Percentiles rank a stretch among this genome's conserved stretches.
Evolutionary conservation across 768 basidiomycete species (phyloP).

Genomic region (Tremella yokohamensis): DNA sequence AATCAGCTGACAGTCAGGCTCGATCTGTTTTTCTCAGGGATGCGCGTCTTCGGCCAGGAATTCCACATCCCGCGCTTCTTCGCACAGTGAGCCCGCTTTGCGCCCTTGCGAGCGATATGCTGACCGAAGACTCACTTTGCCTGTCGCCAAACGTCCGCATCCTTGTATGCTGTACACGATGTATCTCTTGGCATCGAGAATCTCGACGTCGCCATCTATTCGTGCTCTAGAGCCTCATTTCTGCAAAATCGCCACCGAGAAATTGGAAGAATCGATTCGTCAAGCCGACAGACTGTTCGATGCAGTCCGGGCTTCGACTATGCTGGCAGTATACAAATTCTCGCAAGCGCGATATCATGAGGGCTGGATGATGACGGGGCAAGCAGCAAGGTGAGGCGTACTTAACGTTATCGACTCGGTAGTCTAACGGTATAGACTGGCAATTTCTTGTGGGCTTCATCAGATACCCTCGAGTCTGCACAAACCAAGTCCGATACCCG

Average conservation of each 20-base stretch:
- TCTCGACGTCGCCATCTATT: slow-evolving; percentile 32
- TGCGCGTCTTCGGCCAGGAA: slow-evolving; percentile 35
- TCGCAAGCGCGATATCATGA: slow-evolving; percentile 39
- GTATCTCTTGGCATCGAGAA: slow-evolving; percentile 38
- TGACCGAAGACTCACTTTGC: slow-evolving; percentile 32
- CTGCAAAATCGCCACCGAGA: slow-evolving; percentile 28
- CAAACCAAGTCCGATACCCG: slow-evolving; percentile 17
- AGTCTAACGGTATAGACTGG: slow-evolving; percentile 23
- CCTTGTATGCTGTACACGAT: slow-evolving; percentile 42
- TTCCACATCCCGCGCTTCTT: slow-evolving; percentile 42
- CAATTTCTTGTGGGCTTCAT: slow-evolving; percentile 37
- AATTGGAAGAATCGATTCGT: slow-evolving; percentile 33
- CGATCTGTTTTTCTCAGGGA: slow-evolving; percentile 38
- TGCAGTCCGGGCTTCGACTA: slow-evolving; percentile 32
- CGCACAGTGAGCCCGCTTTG: slow-evolving; percentile 27
- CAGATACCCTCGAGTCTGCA: slow-evolving; percentile 32
- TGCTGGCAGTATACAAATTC: slow-evolving; percentile 41
- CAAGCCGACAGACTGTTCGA: slow-evolving; percentile 36
- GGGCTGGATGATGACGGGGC: slow-evolving; percentile 41
- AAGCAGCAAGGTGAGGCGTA: slow-evolving; percentile 30
- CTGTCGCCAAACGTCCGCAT: slow-evolving; percentile 37
- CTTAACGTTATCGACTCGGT: background rate
- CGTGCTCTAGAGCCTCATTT: slow-evolving; percentile 37
- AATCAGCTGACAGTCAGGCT: slow-evolving; percentile 18
- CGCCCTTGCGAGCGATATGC: background rate